phyloP scores from a whole-genome alignment of 2,329 filamentous ascomycete genomes.

The Ceratocystiopsis sp. region DNA sequence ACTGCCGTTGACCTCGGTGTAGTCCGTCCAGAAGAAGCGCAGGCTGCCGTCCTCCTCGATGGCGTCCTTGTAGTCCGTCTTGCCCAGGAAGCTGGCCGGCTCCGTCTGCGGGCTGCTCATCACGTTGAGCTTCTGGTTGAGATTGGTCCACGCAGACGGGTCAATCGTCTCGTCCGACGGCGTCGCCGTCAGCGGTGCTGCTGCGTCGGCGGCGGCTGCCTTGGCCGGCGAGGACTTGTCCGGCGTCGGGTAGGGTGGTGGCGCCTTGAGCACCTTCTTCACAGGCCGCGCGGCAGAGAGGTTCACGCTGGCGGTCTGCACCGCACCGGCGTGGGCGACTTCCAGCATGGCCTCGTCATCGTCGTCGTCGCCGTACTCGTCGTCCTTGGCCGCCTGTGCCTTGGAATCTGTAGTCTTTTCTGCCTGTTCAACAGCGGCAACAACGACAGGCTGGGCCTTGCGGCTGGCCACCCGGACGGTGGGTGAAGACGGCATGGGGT shows the following conservation, averaged over 20 bases:
- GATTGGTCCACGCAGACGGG: slow-evolving; percentile 71
- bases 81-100: slow-evolving; percentile 53
- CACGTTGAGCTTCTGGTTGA: slow-evolving; percentile 75
- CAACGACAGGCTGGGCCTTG: slow-evolving; percentile 36
- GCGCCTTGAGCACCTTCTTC: slow-evolving; percentile 53
- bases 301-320: slow-evolving; percentile 60
- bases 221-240: slow-evolving; percentile 55
- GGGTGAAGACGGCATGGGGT: slow-evolving; percentile 71
- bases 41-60: slow-evolving; percentile 86
- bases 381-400: slow-evolving; percentile 22
- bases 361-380: slow-evolving; percentile 51
- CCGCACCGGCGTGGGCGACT: slow-evolving; percentile 57
- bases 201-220: slow-evolving; percentile 11
- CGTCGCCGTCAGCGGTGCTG: no score
- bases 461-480: slow-evolving; percentile 61
- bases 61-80: slow-evolving; percentile 69
- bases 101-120: slow-evolving; percentile 50
- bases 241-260: slow-evolving; percentile 48
- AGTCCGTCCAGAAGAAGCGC: slow-evolving; percentile 94
- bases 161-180: slow-evolving; percentile 38
- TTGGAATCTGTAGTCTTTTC: neutral
- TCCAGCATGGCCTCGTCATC: slow-evolving; percentile 78
- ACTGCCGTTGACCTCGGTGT: slow-evolving; percentile 78
- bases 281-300: slow-evolving; percentile 63
- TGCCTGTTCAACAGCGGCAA: neutral